Conservation (phyloP, 331 rosid species). For the Erythrophleum ivorense region DNA sequence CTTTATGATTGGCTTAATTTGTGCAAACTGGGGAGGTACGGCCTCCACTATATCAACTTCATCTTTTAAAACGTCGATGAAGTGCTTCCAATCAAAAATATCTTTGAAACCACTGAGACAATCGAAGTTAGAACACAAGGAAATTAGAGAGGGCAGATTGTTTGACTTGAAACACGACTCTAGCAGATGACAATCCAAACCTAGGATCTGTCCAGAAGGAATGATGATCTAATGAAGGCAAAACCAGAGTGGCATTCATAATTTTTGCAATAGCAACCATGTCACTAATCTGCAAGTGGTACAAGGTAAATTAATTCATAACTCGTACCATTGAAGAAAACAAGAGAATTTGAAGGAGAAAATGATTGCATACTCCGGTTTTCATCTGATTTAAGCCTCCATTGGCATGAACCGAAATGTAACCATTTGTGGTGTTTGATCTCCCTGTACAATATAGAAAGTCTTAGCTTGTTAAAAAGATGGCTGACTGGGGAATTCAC, state of each 20-base stretch:
- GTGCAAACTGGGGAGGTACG: constrained; percentile 49
- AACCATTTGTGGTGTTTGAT: constrained; percentile 57
- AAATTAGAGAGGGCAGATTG: constrained; percentile 15
- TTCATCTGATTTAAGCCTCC: constrained; percentile 89
- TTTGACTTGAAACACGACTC: background rate
- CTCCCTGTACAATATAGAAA: constrained; percentile 43
- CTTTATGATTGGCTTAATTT: constrained; percentile 43
- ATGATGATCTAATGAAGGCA: constrained; percentile 68
- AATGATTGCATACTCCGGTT: constrained; percentile 54
- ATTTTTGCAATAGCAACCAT: constrained; percentile 76
- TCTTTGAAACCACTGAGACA: constrained; percentile 62
- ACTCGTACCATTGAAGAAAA: background rate
- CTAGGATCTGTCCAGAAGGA: constrained; percentile 76
- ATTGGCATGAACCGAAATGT: constrained; percentile 56
- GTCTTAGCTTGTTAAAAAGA: constrained; percentile 24
- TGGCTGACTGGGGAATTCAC: constrained; percentile 3
- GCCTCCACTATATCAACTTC: constrained; percentile 57
- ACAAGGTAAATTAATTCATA: background rate
- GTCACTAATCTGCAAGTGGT: constrained; percentile 63
- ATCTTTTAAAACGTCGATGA: constrained; percentile 59
- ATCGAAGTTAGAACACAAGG: background rate
- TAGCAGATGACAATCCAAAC: constrained; percentile 37
- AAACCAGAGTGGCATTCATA: constrained; percentile 69
- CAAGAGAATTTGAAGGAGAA: background rate
- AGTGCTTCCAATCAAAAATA: constrained; percentile 65